Evolutionary conservation across 768 basidiomycete species (phyloP).

Genomic region (Suillus paluster): DNA sequence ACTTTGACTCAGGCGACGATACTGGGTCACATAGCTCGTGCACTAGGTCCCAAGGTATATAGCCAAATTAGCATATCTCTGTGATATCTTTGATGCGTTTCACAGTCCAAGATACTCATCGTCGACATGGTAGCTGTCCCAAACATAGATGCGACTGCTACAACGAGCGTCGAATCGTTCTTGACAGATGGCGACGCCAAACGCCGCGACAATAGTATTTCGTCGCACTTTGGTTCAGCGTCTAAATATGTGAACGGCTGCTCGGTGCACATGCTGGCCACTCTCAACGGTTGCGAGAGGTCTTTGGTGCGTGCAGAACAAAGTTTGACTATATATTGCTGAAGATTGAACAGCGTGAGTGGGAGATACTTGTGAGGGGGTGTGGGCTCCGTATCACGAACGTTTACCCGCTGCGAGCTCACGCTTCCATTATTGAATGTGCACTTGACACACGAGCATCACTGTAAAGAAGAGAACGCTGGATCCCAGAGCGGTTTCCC

Average conservation of each 20-base stretch:
- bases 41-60: constrained; percentile 1
- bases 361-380: no score
- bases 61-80: background rate
- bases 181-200: no score
- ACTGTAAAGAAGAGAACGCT: background rate
- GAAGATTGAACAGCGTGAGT: no score
- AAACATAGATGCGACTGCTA: background rate
- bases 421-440: constrained; percentile 5
- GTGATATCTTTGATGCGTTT: background rate
- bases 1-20: background rate
- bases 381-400: no score
- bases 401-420: background rate
- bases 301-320: background rate
- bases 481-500: background rate
- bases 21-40: background rate
- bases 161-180: no score
- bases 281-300: constrained; percentile 1
- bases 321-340: background rate
- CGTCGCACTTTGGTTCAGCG: constrained; percentile 1
- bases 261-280: background rate
- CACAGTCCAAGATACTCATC: constrained; percentile 7
- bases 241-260: background rate
- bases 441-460: background rate
- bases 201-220: background rate
- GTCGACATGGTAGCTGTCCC: background rate